Evolutionary conservation across 345 rosid genomes (phyloP), one percentile per base, ranked within the genome.

Genomic region (Erucastrum elatum): DNA sequence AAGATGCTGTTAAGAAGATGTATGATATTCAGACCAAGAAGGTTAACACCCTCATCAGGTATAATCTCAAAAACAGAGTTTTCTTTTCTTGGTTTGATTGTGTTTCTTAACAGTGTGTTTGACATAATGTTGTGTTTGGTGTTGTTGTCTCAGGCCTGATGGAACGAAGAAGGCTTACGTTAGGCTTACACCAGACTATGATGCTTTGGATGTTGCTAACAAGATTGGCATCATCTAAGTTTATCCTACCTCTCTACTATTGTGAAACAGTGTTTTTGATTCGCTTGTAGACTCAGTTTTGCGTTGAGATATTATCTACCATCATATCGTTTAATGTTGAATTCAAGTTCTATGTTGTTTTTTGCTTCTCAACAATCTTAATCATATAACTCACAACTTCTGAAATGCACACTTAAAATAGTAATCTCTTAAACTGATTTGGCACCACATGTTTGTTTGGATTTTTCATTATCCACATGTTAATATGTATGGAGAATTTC

Each of bases 31-130:
- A 93, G 81, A 84, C 97, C 33, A 91, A 88, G 96, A 94, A 93
- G 81, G 99, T 91, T 16, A 95, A 95, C 77, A 95, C 99, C 61
- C 85, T 95, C 81, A 89, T 93, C 86, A 93, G 98, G 97, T 91
- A 78, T 2, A 6, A 33, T 1, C 6, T 10, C 16, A 16, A 61
- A 60, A 51, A 8, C 46, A 46, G 6, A 46, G 0, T 0, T 46
- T 13, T 46, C 6, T 2, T 53, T 53, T 2, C 2, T 2, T 53
- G 25, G 25, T 59, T 56, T 15, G 65, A 10, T 70, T 39, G 1
- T 69, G 53, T 62, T 49, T 33, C 44, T 37, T 37, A 6, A 31
- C 7, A 34, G 37, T 34, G 7, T 34, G 37, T 39, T 46, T 69
- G 68, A 70, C 31, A 0, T 9, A 3, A 33, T 53, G 39, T 67